A percentile compares a stretch with the other conserved stretches of the same genome.
phyloP scores from a whole-genome alignment of 768 basidiomycete species.

The Trametes gibbosa region DNA sequence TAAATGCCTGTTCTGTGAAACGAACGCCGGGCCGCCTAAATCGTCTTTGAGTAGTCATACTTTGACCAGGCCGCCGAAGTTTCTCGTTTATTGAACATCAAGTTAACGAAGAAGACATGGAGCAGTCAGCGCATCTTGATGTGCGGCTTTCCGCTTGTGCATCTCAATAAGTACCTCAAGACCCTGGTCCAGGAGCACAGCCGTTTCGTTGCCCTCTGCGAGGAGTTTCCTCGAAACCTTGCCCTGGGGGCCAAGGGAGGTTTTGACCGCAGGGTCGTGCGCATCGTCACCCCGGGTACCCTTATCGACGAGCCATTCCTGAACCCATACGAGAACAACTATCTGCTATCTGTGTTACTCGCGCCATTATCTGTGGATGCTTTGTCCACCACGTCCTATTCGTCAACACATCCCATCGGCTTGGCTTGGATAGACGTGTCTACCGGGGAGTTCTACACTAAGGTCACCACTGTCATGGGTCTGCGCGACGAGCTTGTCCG shows the following conservation, averaged over 20 bases:
- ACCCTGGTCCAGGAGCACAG: constrained; percentile 78
- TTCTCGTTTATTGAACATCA: constrained; percentile 75
- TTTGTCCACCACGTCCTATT: background rate
- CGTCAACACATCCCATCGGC: constrained; percentile 39
- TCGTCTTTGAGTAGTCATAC: constrained; percentile 62
- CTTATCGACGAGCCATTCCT: constrained; percentile 90
- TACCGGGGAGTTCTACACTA: constrained; percentile 90
- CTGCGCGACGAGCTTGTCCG: constrained; percentile 82
- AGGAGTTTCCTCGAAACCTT: constrained; percentile 70
- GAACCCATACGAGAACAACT: constrained; percentile 85
- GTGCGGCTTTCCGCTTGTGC: constrained; percentile 87
- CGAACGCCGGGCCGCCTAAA: no score
- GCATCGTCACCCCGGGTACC: constrained; percentile 91
- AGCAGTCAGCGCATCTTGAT: constrained; percentile 67
- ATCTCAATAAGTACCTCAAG: constrained; percentile 86
- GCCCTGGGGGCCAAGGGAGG: constrained; percentile 48
- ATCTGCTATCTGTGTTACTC: constrained; percentile 66
- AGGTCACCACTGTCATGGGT: constrained; percentile 46
- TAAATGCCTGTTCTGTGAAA: constrained; percentile 29
- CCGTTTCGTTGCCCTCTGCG: constrained; percentile 89
- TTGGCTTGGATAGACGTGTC: constrained; percentile 95
- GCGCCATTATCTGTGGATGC: background rate
- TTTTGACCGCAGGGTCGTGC: constrained; percentile 79
- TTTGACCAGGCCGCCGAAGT: constrained; percentile 88
- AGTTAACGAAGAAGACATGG: constrained; percentile 77